Evolutionary conservation across 2,329 filamentous ascomycete species (phyloP).

Genomic region (Colletotrichum tamarilloi): DNA sequence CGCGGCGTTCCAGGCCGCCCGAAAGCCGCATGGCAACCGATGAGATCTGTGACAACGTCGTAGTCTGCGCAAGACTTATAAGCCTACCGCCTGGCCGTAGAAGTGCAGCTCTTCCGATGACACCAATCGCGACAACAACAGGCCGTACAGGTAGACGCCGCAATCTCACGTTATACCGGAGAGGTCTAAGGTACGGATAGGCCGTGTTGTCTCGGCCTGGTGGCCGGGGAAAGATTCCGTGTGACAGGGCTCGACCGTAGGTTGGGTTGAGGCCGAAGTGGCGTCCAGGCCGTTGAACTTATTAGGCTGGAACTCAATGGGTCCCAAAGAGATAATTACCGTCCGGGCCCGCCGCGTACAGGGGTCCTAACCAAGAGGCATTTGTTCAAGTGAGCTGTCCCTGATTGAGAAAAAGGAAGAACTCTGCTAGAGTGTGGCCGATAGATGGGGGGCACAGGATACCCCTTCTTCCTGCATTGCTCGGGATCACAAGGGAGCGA

Average conservation of each 20-base stretch:
- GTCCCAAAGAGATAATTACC: background rate
- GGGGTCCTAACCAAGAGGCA: slow-evolving; percentile 24
- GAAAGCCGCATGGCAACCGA: background rate
- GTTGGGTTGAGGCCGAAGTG: slow-evolving; percentile 23
- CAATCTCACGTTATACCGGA: background rate
- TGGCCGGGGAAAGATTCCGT: slow-evolving; percentile 26
- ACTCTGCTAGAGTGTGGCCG: slow-evolving; percentile 22
- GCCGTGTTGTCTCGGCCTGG: background rate
- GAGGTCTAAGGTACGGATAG: background rate
- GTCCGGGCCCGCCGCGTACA: slow-evolving; percentile 28
- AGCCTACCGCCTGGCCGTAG: background rate
- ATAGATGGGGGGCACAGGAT: slow-evolving; percentile 29
- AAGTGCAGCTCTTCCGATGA: background rate
- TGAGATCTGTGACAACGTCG: background rate
- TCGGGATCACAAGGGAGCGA: slow-evolving; percentile 22
- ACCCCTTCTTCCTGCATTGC: slow-evolving; percentile 28
- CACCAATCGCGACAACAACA: background rate
- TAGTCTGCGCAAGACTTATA: background rate
- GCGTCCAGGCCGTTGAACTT: slow-evolving; percentile 23
- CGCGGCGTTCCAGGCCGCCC: slow-evolving; percentile 7
- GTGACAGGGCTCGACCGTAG: slow-evolving; percentile 17
- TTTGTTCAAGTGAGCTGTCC: slow-evolving; percentile 24
- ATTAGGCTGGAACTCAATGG: slow-evolving; percentile 31
- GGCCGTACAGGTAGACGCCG: background rate
- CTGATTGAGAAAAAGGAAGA: slow-evolving; percentile 15